Percentiles rank a stretch among this genome's conserved stretches.
Conservation (phyloP, 805 yeast species). For the Wickerhamomyces sydowiorum region DNA sequence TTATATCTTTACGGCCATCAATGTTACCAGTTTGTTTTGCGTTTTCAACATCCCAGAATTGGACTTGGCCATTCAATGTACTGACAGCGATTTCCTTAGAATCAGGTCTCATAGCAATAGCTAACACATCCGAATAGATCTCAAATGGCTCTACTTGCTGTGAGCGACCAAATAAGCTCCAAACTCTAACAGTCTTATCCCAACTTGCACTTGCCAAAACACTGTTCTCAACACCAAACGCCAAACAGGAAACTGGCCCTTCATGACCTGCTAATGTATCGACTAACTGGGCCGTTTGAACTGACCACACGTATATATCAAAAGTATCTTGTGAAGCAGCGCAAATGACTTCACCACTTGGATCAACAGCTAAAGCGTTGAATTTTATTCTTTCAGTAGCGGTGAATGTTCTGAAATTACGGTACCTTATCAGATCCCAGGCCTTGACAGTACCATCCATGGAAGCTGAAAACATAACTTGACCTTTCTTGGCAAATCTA, state of each 20-base stretch:
- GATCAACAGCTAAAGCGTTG: conserved; percentile 87
- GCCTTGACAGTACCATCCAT: conserved; percentile 97
- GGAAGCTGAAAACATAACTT: conserved; percentile 86
- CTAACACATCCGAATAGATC: conserved; percentile 75
- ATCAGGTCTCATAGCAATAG: conserved; percentile 84
- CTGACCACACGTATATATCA: conserved; percentile 95
- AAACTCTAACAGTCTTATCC: conserved; percentile 91
- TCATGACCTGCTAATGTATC: conserved; percentile 91
- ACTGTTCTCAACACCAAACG: conserved; percentile 76
- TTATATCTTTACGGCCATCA: conserved; percentile 83
- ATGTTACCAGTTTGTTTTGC: conserved; percentile 78
- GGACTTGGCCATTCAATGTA: conserved; percentile 81
- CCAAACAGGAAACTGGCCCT: conserved; percentile 86
- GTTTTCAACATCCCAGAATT: conserved; percentile 76
- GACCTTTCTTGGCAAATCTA: conserved; percentile 83
- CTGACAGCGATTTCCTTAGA: conserved; percentile 87
- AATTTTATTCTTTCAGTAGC: conserved; percentile 87
- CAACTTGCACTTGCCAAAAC: conserved; percentile 88
- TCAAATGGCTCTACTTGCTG: conserved; percentile 90
- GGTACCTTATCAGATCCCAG: conserved; percentile 88
- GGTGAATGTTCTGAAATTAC: conserved; percentile 93
- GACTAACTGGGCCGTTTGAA: conserved; percentile 87
- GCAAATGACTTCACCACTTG: conserved; percentile 93
- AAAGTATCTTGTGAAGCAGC: conserved; percentile 90
- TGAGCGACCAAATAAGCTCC: conserved; percentile 87